Conservation (phyloP, 345 rosid species). For the Schrenkiella parvula region DNA sequence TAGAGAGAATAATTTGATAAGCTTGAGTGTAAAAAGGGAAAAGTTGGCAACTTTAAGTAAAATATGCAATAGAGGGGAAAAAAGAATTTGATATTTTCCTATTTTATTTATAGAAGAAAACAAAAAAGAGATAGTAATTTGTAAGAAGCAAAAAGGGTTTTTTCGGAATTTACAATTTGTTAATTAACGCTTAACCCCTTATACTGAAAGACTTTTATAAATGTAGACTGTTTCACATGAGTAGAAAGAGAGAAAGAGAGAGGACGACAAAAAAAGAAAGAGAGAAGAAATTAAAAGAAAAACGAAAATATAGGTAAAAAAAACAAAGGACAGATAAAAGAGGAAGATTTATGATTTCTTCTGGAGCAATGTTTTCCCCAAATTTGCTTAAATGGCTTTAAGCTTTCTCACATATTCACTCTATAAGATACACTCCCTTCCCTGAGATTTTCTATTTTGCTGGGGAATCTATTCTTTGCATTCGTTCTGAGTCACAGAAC, state of each 20-base stretch:
- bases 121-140: not conserved
- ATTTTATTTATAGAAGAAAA: not conserved
- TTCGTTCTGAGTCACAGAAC: slow-evolving; percentile 6
- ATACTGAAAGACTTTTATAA: not conserved
- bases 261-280: too few relatives aligned
- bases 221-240: slow-evolving; percentile 10
- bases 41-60: slow-evolving; percentile 23
- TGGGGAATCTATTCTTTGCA: slow-evolving; percentile 13
- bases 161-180: not conserved
- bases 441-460: not conserved
- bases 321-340: not conserved
- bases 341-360: slow-evolving; percentile 43
- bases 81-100: not conserved
- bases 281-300: slow-evolving; percentile 21
- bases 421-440: slow-evolving; percentile 13
- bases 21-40: slow-evolving; percentile 11
- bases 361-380: slow-evolving; percentile 1
- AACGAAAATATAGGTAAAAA: not conserved
- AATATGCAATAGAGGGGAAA: slow-evolving; percentile 3
- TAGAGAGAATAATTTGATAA: not conserved
- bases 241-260: slow-evolving; percentile 13
- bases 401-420: slow-evolving; percentile 37
- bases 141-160: not conserved
- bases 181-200: slow-evolving; percentile 7
- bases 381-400: slow-evolving; percentile 31